Evolutionary conservation across 2,329 filamentous ascomycete genomes (phyloP).

Genomic region (Epichloe uncinata): DNA sequence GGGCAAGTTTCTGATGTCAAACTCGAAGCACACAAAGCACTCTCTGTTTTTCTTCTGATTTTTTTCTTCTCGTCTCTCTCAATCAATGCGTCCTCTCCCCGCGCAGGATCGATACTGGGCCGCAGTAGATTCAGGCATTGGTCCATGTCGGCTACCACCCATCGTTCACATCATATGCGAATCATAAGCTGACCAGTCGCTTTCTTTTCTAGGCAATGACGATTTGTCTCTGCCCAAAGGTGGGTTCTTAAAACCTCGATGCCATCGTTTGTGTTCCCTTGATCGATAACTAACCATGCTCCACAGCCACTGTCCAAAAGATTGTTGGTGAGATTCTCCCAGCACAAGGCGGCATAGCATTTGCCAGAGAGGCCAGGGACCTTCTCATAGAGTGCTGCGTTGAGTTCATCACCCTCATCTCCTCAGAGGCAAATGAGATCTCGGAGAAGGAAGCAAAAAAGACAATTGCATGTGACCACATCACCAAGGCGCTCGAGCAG

Average conservation of each 20-base stretch:
- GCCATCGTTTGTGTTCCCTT: neutral
- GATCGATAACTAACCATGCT: slow-evolving; percentile 15
- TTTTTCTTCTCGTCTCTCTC: neutral
- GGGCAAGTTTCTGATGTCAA: neutral
- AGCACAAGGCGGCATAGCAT: slow-evolving; percentile 59
- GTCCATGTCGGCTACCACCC: neutral
- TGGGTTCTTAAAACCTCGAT: slow-evolving; percentile 18
- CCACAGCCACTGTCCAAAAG: slow-evolving; percentile 55
- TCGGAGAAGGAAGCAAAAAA: slow-evolving; percentile 99
- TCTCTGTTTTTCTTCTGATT: neutral
- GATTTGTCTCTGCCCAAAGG: slow-evolving; percentile 53
- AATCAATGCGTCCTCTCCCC: slow-evolving; percentile 8
- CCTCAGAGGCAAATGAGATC: slow-evolving; percentile 98
- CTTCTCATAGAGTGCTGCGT: slow-evolving; percentile 97
- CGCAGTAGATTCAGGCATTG: slow-evolving; percentile 10
- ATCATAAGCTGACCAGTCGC: slow-evolving; percentile 18
- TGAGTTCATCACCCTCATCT: slow-evolving; percentile 96
- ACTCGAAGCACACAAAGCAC: neutral
- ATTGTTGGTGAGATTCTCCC: slow-evolving; percentile 93
- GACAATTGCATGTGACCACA: slow-evolving; percentile 96
- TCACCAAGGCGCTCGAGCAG: slow-evolving; percentile 85
- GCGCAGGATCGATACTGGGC: slow-evolving; percentile 18
- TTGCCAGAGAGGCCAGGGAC: slow-evolving; percentile 90
- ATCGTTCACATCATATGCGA: neutral
- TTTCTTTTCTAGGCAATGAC: slow-evolving; percentile 39